phyloP scores from a whole-genome alignment of 2,329 filamentous ascomycete genomes.

The Rhynchosporium agropyri region DNA sequence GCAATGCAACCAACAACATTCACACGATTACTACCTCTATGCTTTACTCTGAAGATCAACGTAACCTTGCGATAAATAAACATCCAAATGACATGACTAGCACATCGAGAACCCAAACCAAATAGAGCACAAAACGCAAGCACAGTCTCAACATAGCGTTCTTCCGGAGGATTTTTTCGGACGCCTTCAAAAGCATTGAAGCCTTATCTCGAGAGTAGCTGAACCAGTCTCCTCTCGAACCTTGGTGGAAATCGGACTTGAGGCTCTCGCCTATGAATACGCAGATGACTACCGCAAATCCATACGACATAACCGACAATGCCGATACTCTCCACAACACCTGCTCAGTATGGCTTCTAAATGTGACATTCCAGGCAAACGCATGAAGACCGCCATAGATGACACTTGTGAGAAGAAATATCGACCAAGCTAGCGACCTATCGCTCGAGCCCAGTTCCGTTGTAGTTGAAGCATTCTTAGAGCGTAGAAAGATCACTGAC shows the following conservation, averaged over 20 bases:
- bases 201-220: too few species aligned
- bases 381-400: background rate
- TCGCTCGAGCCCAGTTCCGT: background rate
- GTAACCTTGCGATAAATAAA: too few species aligned
- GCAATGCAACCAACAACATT: too few species aligned
- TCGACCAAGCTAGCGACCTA: background rate
- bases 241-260: too few species aligned
- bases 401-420: background rate
- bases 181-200: too few species aligned
- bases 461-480: background rate
- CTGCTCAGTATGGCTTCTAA: background rate
- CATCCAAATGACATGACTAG: background rate
- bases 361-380: constrained; percentile 9
- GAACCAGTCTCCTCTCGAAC: too few species aligned
- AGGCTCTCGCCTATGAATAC: too few species aligned
- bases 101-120: background rate
- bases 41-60: too few species aligned
- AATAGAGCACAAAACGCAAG: background rate
- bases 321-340: constrained; percentile 1
- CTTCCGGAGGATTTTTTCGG: too few species aligned
- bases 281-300: background rate
- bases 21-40: too few species aligned
- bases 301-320: background rate
- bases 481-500: background rate
- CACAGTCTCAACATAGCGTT: too few species aligned